These are phyloP conservation scores for Albophoma yamanashiensis DNA, from an alignment of 2,329 filamentous ascomycete species.

Conservation along the genomic window DNA sequence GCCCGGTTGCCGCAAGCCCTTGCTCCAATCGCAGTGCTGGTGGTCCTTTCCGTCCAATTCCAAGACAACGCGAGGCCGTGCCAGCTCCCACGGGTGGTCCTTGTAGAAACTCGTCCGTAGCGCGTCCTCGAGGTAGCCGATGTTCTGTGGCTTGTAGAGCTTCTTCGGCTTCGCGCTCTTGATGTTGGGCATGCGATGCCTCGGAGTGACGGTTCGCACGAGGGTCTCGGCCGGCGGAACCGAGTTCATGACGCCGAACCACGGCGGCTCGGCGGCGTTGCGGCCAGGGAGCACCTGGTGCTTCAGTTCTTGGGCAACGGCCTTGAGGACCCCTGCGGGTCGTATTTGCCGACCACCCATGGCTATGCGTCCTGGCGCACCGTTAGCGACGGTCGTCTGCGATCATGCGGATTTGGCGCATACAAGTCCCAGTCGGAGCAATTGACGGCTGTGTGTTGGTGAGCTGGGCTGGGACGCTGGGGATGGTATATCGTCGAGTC, in stretches of 20 bases:
- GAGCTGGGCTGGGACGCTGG: not conserved
- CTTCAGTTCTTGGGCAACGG: constrained; percentile 31
- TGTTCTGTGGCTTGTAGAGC: constrained; percentile 68
- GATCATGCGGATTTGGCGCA: not conserved
- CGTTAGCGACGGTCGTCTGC: not conserved
- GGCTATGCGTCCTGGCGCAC: constrained; percentile 1
- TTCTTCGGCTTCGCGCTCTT: constrained; percentile 50
- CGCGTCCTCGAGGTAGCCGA: constrained; percentile 74
- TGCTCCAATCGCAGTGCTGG: constrained; percentile 69
- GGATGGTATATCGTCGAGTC: not conserved
- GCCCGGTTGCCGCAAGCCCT: constrained; percentile 58
- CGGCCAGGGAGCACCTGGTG: constrained; percentile 24
- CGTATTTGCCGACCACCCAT: constrained; percentile 35
- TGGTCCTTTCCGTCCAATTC: constrained; percentile 80
- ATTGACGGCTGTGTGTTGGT: not conserved
- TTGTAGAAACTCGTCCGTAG: constrained; percentile 75
- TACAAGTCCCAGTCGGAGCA: not conserved
- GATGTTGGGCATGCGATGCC: constrained; percentile 29
- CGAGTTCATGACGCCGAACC: constrained; percentile 39
- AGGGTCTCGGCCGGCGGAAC: constrained; percentile 50
- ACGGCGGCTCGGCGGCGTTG: constrained; percentile 27
- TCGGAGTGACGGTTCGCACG: constrained; percentile 39
- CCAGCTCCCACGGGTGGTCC: constrained; percentile 96
- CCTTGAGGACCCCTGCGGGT: constrained; percentile 36
- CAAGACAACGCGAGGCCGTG: constrained; percentile 72